Percentiles rank a stretch among this genome's conserved stretches.
Conservation (phyloP, 2,329 filamentous ascomycete genomes). For the Ceratocystis albifundus region DNA sequence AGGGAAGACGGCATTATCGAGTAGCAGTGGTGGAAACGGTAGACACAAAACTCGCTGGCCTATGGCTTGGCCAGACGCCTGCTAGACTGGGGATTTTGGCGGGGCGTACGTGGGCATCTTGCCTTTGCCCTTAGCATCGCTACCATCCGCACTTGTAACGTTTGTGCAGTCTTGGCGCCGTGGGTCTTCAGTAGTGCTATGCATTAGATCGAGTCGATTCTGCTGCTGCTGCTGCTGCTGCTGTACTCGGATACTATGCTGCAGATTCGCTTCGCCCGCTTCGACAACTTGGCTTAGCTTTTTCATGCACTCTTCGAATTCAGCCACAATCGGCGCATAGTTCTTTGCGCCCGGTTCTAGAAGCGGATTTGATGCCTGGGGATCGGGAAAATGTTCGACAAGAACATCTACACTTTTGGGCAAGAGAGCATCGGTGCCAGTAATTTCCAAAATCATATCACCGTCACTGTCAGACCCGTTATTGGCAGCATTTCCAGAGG, state of each 20-base stretch:
- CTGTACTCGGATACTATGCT: constrained; percentile 25
- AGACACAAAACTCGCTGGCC: too few species aligned
- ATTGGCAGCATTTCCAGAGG: not conserved
- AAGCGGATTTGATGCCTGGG: constrained; percentile 18
- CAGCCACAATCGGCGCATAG: constrained; percentile 41
- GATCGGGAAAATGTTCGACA: not conserved
- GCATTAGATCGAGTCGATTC: constrained; percentile 1
- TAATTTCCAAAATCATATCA: constrained; percentile 19
- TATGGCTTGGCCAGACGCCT: too few species aligned
- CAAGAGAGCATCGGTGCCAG: constrained; percentile 8
- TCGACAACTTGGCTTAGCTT: constrained; percentile 43
- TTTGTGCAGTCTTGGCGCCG: not conserved
- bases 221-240: constrained; percentile 21
- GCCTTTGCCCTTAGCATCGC: constrained; percentile 3
- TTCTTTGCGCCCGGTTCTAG: constrained; percentile 31
- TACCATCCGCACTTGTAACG: constrained; percentile 21
- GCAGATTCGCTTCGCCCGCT: constrained; percentile 38
- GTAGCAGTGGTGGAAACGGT: too few species aligned
- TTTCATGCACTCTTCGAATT: constrained; percentile 48
- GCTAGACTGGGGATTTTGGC: not conserved
- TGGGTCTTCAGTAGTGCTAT: not conserved
- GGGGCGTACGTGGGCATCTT: not conserved
- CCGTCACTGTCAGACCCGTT: constrained; percentile 13
- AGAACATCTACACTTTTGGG: constrained; percentile 2
- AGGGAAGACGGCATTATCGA: not conserved